Percentiles rank a stretch among this genome's conserved stretches.
phyloP scores from a whole-genome alignment of 768 basidiomycete genomes.

The Glaciozyma martinii region DNA sequence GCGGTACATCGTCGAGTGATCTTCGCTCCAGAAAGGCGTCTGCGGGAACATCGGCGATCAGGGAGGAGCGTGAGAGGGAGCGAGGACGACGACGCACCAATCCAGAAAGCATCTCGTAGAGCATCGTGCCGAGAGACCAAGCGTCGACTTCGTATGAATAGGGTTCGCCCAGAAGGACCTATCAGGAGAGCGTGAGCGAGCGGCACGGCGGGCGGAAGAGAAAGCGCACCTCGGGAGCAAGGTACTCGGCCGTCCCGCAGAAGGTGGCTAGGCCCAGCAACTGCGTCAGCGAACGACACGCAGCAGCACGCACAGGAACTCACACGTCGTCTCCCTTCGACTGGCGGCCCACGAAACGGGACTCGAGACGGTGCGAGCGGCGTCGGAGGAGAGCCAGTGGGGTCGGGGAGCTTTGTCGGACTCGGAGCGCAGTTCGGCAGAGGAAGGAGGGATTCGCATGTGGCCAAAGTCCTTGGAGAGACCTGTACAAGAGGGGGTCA shows the following conservation, averaged over 20 bases:
- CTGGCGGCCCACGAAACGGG: neutral
- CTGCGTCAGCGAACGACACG: too few species aligned
- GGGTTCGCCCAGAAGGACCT: slow-evolving; percentile 81
- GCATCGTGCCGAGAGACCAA: slow-evolving; percentile 97
- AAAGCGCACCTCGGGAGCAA: slow-evolving; percentile 54
- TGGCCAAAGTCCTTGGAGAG: slow-evolving; percentile 77
- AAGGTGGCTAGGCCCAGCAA: slow-evolving; percentile 51
- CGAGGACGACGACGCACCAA: slow-evolving; percentile 54
- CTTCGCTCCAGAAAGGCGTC: slow-evolving; percentile 89
- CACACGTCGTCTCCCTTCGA: slow-evolving; percentile 50
- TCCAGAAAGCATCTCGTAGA: slow-evolving; percentile 94
- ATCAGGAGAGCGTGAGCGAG: slow-evolving; percentile 35
- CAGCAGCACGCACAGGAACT: too few species aligned
- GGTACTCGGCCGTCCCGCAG: slow-evolving; percentile 88
- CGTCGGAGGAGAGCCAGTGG: slow-evolving; percentile 15
- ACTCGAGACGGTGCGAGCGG: slow-evolving; percentile 8
- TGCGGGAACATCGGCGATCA: slow-evolving; percentile 37
- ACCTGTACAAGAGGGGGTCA: neutral
- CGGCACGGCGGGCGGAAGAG: neutral
- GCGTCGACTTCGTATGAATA: slow-evolving; percentile 95
- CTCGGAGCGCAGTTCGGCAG: slow-evolving; percentile 18
- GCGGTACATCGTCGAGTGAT: slow-evolving; percentile 81
- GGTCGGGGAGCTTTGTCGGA: slow-evolving; percentile 1
- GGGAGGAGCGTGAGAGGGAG: slow-evolving; percentile 1
- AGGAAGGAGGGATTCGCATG: slow-evolving; percentile 35